Evolutionary conservation across 2,329 filamentous ascomycete species (phyloP).

Genomic region (Myriosclerotinia duriaeana): DNA sequence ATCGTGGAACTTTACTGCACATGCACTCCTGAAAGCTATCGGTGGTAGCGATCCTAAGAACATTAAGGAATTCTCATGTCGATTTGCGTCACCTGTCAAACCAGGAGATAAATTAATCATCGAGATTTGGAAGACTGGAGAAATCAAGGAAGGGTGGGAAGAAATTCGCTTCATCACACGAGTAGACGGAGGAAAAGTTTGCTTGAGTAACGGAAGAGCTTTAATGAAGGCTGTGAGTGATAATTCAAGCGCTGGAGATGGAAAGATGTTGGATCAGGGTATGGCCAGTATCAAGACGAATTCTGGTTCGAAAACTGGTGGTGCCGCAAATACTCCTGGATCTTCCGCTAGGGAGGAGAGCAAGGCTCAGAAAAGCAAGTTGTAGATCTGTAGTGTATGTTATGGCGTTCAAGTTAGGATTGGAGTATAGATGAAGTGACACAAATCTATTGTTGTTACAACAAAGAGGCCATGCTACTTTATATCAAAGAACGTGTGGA

Average conservation of each 20-base stretch:
- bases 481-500: no score
- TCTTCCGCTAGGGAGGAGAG: constrained; percentile 17
- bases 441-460: background rate
- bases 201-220: constrained; percentile 82
- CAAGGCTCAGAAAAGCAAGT: constrained; percentile 23
- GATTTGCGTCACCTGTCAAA: constrained; percentile 81
- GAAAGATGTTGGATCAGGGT: constrained; percentile 21
- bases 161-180: constrained; percentile 79
- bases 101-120: constrained; percentile 80
- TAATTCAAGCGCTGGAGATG: constrained; percentile 34
- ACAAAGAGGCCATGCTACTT: no score
- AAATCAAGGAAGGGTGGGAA: constrained; percentile 68
- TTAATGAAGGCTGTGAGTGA: constrained; percentile 52
- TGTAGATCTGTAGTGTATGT: constrained; percentile 19
- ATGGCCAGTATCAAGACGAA: constrained; percentile 21
- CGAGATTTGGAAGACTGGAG: constrained; percentile 77
- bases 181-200: constrained; percentile 79
- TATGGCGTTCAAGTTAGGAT: background rate
- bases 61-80: constrained; percentile 82
- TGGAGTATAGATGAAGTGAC: background rate
- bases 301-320: constrained; percentile 10
- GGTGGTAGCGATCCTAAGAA: constrained; percentile 77
- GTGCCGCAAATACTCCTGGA: constrained; percentile 14
- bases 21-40: constrained; percentile 69
- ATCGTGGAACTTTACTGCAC: constrained; percentile 78